These are phyloP conservation scores for Sclerotinia subarctica DNA, from an alignment of 2,329 filamentous ascomycete genomes.

Conservation along the genomic window DNA sequence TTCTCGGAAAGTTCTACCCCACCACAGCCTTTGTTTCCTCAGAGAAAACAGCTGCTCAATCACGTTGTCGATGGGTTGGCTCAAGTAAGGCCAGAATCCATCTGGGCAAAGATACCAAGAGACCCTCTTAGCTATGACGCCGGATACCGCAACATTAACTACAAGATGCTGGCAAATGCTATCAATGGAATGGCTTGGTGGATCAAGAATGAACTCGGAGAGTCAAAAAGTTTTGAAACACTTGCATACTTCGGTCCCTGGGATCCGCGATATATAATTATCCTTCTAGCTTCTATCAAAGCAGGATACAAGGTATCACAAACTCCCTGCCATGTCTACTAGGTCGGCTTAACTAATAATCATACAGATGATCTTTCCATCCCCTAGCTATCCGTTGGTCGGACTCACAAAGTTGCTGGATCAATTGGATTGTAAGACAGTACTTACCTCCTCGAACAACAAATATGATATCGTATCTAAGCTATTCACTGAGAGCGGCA, in stretches of 20 bases:
- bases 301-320: background rate
- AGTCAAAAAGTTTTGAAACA: constrained; percentile 4
- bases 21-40: background rate
- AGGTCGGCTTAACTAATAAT: background rate
- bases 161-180: background rate
- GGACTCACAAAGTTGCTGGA: constrained; percentile 4
- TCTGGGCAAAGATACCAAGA: constrained; percentile 3
- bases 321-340: background rate
- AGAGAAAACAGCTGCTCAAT: constrained; percentile 4
- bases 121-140: background rate
- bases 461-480: too few relatives aligned
- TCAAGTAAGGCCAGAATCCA: background rate
- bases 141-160: background rate
- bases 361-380: background rate
- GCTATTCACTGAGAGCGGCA: too few relatives aligned
- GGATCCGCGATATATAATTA: background rate
- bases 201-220: constrained; percentile 1
- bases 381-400: background rate
- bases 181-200: constrained; percentile 8
- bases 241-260: constrained; percentile 12
- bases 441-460: too few relatives aligned
- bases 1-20: background rate
- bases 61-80: background rate
- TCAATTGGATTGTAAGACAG: background rate
- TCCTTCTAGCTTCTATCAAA: constrained; percentile 1